Evolutionary conservation across 768 basidiomycete species (phyloP), one percentile per base, ranked within the genome.

Genomic region (Royoungia palumana): DNA sequence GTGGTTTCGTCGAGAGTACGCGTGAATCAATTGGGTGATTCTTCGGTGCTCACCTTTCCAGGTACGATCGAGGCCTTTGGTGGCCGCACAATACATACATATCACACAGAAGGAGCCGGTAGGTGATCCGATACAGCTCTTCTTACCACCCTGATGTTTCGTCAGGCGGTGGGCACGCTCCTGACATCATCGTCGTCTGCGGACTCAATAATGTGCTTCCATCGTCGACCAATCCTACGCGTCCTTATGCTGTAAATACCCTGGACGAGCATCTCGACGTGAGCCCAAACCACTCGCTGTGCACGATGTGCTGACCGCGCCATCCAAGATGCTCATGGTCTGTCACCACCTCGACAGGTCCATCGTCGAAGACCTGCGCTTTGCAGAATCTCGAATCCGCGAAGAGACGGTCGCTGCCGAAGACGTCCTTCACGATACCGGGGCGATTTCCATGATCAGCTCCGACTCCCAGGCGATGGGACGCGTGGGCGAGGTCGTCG

Each of bases 381-480:
- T 99, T 59, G 95, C 96, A 4, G 94, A 98, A 55, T 97, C 95
- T 8, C 88, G 96, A 30, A 98, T 99, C 59, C 82, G 96, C 30
- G 92, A 83, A 0, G 95, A 98, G 72, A 99, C 96, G 0, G 87
- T 98, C 37, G 96, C 96, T 0, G 96, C 96, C 2, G 96, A 99
- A 67, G 96, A 99, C 63, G 87, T 98, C 16, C 72, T 96, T 25
- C 93, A 95, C 35, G 94, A 95, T 61, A 79, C 69, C 2, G 96
- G 96, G 3, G 94, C 96, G 3, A 96, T 99, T 36, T 88, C 92
- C 3, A 97, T 98, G 83, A 94, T 97, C 56, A 89, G 87, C 56
- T 93, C 90, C 3, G 96, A 99, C 65, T 87, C 93, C 3, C 96
- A 97, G 67, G 96, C 96, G 0, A 98, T 99, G 96, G 94, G 95